Evolutionary conservation across 2,329 filamentous ascomycete species (phyloP).

Genomic region (Alternaria arbusti): DNA sequence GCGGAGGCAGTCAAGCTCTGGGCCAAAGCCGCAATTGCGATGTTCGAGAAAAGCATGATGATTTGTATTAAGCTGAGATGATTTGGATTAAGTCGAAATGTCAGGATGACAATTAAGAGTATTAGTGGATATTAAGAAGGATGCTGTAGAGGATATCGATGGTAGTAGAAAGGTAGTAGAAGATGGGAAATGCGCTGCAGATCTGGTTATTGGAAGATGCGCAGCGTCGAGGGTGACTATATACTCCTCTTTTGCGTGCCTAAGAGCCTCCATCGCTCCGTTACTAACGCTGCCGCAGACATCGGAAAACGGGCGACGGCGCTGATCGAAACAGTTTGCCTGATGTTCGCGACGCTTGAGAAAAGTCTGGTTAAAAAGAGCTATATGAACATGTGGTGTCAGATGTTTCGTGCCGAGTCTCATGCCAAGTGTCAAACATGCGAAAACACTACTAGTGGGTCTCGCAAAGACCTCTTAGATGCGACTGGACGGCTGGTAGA

Average conservation of each 20-base stretch:
- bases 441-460: conserved; percentile 1
- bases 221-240: neutral
- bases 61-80: neutral
- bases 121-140: neutral
- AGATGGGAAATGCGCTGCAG: conserved; percentile 10
- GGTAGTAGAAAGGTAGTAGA: neutral
- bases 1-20: conserved; percentile 34
- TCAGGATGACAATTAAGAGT: neutral
- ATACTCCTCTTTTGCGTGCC: neutral
- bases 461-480: neutral
- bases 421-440: conserved; percentile 18
- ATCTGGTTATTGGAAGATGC: neutral
- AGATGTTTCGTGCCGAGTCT: conserved; percentile 15
- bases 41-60: conserved; percentile 33
- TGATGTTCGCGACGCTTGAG: conserved; percentile 1
- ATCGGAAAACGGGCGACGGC: neutral
- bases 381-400: neutral
- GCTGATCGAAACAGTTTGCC: conserved; percentile 2
- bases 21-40: conserved; percentile 28
- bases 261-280: neutral
- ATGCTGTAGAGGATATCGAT: neutral
- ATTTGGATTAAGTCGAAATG: neutral
- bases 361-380: neutral
- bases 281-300: neutral
- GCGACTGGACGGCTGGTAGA: neutral